Base-by-base conservation (phyloP, 2,329 filamentous ascomycete genomes). In the Geosmithia morbida region DNA sequence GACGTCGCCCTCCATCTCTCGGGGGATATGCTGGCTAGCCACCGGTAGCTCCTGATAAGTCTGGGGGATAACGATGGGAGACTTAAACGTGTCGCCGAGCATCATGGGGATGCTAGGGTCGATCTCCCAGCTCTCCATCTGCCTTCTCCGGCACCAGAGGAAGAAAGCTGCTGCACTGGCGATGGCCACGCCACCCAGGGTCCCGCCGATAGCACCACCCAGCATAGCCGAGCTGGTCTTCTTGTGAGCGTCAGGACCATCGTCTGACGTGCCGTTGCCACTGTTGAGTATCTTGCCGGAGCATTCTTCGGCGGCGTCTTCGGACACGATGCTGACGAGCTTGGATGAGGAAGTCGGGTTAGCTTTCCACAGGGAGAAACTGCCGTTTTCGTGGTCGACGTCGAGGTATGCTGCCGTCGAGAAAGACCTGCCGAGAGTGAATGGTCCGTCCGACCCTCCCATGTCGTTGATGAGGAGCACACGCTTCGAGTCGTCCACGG, bases 381-480 rank as follows among this genome's bases (percentile, higher is more conserved):
- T 58, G 0, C 53, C 48, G 7, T 56, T 54, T 8, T 64, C 61
- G 20, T 59, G 56, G 40, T 64, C 55, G 7, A 64, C 58, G 62
- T 64, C 64, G 1, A 65, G 52, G 45, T 64, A 64, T 1, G 61
- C 62, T 0, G 58, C 51, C 0, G 60, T 63, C 11, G 63, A 51
- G 41, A 65, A 64, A 43, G 61, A 62, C 1, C 61, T 54, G 2
- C 62, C 62, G 0, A 64, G 49, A 0, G 55, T 59, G 0, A 16
- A 37, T 37, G 33, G 22, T 13, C 57, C 51, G 0, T 53, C 53
- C 16, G 55, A 51, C 14, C 52, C 49, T 7, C 41, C 47, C 1
- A 57, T 13, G 2, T 44, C 47, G 16, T 53, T 56, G 3, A 63
- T 53, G 2, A 59, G 51, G 17, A 61, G 52, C n/a, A 58, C 58